Conservation (phyloP, 2,329 filamentous ascomycete genomes). For the Arthrobotrys conoides region DNA sequence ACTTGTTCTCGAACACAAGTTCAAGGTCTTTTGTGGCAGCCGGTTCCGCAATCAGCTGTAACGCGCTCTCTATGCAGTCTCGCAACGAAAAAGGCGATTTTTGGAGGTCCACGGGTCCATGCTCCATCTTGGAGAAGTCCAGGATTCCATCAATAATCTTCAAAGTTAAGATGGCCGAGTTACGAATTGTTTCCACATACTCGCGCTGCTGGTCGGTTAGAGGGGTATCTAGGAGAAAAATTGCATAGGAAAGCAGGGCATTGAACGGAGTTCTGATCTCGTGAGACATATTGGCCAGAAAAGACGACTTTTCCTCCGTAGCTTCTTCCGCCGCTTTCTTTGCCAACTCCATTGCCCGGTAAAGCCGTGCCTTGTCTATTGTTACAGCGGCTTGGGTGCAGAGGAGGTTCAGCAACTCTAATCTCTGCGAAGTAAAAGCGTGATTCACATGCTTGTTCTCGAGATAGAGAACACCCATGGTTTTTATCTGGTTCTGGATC, state of each 20-base stretch:
- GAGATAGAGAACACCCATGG: slow-evolving; percentile 64
- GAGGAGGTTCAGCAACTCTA: slow-evolving; percentile 64
- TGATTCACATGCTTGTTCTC: slow-evolving; percentile 65
- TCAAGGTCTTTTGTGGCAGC: slow-evolving; percentile 67
- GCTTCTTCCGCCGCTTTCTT: slow-evolving; percentile 70
- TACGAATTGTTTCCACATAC: slow-evolving; percentile 73
- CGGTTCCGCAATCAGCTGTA: slow-evolving; percentile 69
- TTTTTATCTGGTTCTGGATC: slow-evolving; percentile 65
- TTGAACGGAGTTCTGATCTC: slow-evolving; percentile 78
- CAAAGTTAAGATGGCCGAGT: slow-evolving; percentile 73
- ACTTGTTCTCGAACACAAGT: slow-evolving; percentile 68
- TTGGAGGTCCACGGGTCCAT: slow-evolving; percentile 74
- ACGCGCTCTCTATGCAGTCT: slow-evolving; percentile 69
- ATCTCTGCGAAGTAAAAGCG: slow-evolving; percentile 64
- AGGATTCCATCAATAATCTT: slow-evolving; percentile 77
- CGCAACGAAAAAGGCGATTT: slow-evolving; percentile 71
- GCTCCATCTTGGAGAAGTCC: slow-evolving; percentile 76
- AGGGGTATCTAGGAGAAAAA: slow-evolving; percentile 72
- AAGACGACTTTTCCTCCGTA: slow-evolving; percentile 75
- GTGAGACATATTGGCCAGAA: slow-evolving; percentile 76
- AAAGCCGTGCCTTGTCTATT: slow-evolving; percentile 64
- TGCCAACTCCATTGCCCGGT: slow-evolving; percentile 64
- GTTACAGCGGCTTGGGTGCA: slow-evolving; percentile 65
- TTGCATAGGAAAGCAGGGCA: slow-evolving; percentile 74
- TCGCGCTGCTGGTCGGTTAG: slow-evolving; percentile 73